Base-by-base conservation (phyloP, 257 asterid species). In the Ocimum tenuiflorum region DNA sequence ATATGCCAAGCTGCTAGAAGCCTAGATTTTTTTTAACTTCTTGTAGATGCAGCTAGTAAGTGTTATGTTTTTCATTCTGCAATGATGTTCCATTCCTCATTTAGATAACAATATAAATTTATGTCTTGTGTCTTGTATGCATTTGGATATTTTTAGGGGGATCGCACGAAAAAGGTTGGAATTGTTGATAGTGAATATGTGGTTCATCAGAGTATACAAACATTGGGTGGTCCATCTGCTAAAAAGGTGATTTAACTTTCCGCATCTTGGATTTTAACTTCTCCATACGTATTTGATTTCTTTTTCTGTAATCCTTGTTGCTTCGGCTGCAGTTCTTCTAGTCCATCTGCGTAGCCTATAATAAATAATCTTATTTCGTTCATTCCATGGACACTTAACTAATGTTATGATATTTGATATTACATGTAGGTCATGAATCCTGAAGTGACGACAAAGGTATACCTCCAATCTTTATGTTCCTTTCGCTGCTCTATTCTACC, bases 181-280 rank as follows among this genome's bases (percentile, higher is more conserved):
- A 84, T 91, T 49, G 92, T 91, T 73, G 97, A 91, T 58, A 84
- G 89, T 67, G 95, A 88, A 73, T 91, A 84, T 47, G 68, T 91
- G 54, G 94, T 91, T 74, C 97, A 91, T 84, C 96, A 91, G 78
- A 88, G 97, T 60, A 91, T 86, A 78, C 96, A 91, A 79, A 84
- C 97, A 53, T 67, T 91, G 78, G 97, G 97, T 14, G 97, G 97
- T 17, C 75, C 76, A 55, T 86, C 97, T 48, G 75, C 80, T 14
- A 78, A 63, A 69, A 88, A 84, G 90, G 95, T 85, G 39, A 74
- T 46, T n/a, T 56, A 10, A 38, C 56, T 15, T 59, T 20, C 63
- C 13, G 6, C 15, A 17, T 47, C 43, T 56, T 13, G 54, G 10
- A 17, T 50, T 45, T 54, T 41, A 1, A 18, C 53, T 53, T 55